These are phyloP conservation scores for Penicillium salamii DNA, from an alignment of 495 filamentous ascomycete genomes.

Conservation along the genomic window DNA sequence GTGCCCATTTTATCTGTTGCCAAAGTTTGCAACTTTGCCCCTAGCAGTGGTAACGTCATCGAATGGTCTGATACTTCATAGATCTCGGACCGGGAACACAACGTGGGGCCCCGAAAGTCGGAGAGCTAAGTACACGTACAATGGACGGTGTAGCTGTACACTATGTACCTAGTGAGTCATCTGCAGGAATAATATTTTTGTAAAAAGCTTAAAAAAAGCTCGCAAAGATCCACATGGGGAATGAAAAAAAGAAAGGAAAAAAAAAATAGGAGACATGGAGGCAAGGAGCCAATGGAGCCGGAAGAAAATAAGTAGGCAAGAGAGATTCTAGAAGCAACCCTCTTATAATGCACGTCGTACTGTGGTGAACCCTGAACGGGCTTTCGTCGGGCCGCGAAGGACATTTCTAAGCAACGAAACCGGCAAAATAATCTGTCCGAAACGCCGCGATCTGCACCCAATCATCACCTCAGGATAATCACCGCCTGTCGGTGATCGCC, in stretches of 20 bases:
- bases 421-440: slow-evolving; percentile 1
- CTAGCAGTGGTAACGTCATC: not conserved
- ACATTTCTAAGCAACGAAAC: no score
- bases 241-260: no score
- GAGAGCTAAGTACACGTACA: no score
- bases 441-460: not conserved
- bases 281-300: not conserved
- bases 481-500: slow-evolving; percentile 5
- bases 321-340: not conserved
- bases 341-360: no score
- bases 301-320: not conserved
- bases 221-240: no score
- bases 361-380: no score
- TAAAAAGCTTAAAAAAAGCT: no score
- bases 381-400: no score
- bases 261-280: not conserved
- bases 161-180: not conserved
- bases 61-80: not conserved
- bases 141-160: not conserved
- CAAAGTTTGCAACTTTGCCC: no score
- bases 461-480: not conserved
- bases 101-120: slow-evolving; percentile 1
- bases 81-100: not conserved
- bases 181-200: not conserved
- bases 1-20: no score